Percentiles rank a stretch among this genome's conserved stretches.
Conservation (phyloP, 192 early-diverging fungal genomes). For the Backusella circina region DNA sequence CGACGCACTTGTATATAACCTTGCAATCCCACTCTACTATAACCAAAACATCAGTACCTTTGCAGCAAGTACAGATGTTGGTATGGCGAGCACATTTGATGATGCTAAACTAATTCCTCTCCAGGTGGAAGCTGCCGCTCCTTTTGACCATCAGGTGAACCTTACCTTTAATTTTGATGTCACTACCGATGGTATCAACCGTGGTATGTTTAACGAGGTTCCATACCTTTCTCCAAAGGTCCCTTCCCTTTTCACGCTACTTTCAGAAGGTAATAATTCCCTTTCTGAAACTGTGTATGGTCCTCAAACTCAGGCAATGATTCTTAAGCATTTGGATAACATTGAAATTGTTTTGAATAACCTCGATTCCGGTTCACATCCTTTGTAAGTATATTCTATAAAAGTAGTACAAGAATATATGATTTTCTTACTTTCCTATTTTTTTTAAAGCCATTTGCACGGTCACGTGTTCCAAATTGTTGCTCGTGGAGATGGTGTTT, state of each 20-base stretch:
- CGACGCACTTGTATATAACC: constrained; percentile 46
- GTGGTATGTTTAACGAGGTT: constrained; percentile 78
- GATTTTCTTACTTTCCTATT: too few species aligned
- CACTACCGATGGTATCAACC: constrained; percentile 70
- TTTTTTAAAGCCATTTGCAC: constrained; percentile 59
- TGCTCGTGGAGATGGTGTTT: constrained; percentile 52
- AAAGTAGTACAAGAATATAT: too few species aligned
- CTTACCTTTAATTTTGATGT: constrained; percentile 66
- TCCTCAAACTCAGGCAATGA: constrained; percentile 53
- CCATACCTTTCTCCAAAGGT: constrained; percentile 61
- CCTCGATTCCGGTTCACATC: constrained; percentile 66
- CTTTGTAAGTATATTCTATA: too few species aligned
- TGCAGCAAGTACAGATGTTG: constrained; percentile 13
- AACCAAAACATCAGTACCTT: constrained; percentile 23
- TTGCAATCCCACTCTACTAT: constrained; percentile 59
- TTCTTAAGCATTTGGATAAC: constrained; percentile 59
- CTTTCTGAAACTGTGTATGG: constrained; percentile 58
- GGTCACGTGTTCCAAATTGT: constrained; percentile 83
- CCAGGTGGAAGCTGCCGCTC: constrained; percentile 32
- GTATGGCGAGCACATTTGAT: constrained; percentile 47
- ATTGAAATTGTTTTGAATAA: constrained; percentile 76
- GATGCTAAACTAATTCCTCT: constrained; percentile 55
- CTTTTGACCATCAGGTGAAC: constrained; percentile 42
- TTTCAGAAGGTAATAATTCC: constrained; percentile 51
- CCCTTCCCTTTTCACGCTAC: constrained; percentile 63